Base-by-base conservation (phyloP, 768 basidiomycete genomes). In the Termitomyces eurrhizus region DNA sequence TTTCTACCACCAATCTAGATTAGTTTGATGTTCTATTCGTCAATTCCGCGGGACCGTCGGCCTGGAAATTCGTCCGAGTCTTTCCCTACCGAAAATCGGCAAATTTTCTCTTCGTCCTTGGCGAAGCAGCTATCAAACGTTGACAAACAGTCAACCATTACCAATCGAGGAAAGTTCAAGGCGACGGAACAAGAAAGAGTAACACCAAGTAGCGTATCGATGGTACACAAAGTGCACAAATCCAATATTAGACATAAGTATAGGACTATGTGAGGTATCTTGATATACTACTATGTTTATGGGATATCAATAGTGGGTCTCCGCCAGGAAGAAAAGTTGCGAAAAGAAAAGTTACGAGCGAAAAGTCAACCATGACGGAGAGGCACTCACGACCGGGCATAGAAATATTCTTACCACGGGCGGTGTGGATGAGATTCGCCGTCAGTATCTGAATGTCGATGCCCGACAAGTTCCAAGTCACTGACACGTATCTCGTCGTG, bases 351-450 rank as follows among this genome's bases (percentile, higher is more conserved):
- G 45, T 8, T n/a, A 33, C 4, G 21, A 62, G 32, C 1, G 33
- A 58, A 29, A 46, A 32, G 16, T 21, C 50, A 45, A 21, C 18
- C 18, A 33, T 14, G 53, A 11, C 49, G 21, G 12, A 7, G 39
- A 24, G 39, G 21, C 39, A 6, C 41, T 44, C 39, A 36, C 52
- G 18, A 49, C 33, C 6, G 49, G 59, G 51, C 26, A 32, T n/a
- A 26, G 26, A 57, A 37, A 29, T 44, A 42, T 57, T 41, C 18
- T 71, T 70, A 82, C 82, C 82, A 83, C 62, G 81, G 81, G 41
- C 82, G 70, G 48, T 78, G 69, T 4, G 80, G 80, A 45, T 75
- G 75, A 50, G 62, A 70, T 63, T 80, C 79, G 49, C 75, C 74
- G 60, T 78, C 78, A 55, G 69, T 70, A 45, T 71, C 65, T 2